Conservation (phyloP, 257 asterid species). For the Solanum neorickii region DNA sequence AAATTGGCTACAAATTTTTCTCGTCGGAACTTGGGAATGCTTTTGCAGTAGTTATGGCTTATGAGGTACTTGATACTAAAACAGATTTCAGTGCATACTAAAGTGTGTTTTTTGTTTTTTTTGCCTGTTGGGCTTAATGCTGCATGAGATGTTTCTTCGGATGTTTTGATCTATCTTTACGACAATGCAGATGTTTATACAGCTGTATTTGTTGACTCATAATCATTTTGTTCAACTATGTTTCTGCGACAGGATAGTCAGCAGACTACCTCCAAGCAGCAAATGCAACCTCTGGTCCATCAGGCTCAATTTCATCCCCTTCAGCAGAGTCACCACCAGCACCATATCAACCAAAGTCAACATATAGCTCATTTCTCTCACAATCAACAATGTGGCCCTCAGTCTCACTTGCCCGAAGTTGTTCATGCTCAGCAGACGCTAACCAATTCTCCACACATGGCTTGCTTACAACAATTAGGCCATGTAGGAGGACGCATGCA, state of each 20-base stretch:
- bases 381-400: constrained; percentile 62
- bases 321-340: constrained; percentile 56
- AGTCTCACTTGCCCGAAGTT: constrained; percentile 63
- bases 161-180: not conserved
- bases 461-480: constrained; percentile 62
- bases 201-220: not conserved
- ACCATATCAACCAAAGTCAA: constrained; percentile 51
- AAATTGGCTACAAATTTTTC: not conserved
- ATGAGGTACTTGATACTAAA: not conserved
- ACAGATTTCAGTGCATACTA: not conserved
- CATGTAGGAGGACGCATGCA: constrained; percentile 76
- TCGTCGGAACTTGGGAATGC: not conserved
- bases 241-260: constrained; percentile 32
- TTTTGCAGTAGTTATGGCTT: not conserved
- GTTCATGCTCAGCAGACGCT: constrained; percentile 67
- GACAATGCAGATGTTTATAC: not conserved
- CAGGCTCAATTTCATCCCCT: constrained; percentile 59
- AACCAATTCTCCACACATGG: constrained; percentile 48
- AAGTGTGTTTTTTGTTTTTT: too few relatives aligned
- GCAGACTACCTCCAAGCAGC: constrained; percentile 58
- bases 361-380: constrained; percentile 54
- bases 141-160: not conserved
- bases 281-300: constrained; percentile 47
- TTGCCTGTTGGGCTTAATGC: not conserved
- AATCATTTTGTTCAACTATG: not conserved